Evolutionary conservation across 805 yeast species (phyloP), one percentile per base, ranked within the genome.

Genomic region (Candida arabinofermentans): DNA sequence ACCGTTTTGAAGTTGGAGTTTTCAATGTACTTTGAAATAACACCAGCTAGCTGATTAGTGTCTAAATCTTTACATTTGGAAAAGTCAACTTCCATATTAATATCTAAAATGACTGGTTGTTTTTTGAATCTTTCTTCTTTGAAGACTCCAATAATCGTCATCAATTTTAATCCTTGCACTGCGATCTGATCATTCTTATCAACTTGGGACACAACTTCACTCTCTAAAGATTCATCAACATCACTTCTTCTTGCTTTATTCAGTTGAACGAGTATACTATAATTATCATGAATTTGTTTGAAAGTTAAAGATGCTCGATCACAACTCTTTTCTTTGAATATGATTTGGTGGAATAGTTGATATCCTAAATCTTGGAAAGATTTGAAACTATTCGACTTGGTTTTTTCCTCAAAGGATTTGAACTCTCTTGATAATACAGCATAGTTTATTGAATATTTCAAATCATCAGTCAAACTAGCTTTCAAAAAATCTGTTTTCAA

Each of bases 81-180:
- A 27, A 22, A 26, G 37, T 51, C 55, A 17, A 70, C 48, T 2
- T 55, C 55, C 49, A 79, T 62, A 39, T 72, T 74, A 22, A 88
- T 62, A 51, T 84, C 84, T 23, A 85, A 48, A 2, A 70, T 63
- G 7, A 93, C 86, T 35, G 80, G 80, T 64, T 93, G 99, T 51
- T 76, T 80, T 54, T 83, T 82, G 18, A 82, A 62, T 44, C 99
- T 71, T 60, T 93, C 99, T 64, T 89, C 86, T 2, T 89, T 83
- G 66, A 89, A 91, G 7, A 93, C 93, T 4, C 99, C 99, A 50
- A 93, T 85, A n/a, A 90, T 70, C 0, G 96, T 83, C 37, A 82
- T 70, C 14, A 87, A 62, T 37, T 72, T 70, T 27, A 90, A 61
- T 5, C 75, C 72, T 4, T 69, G 65, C 30, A 87, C 75, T 8